Base-by-base conservation (phyloP, 192 early-diverging fungal genomes). In the Mortierella antarctica region DNA sequence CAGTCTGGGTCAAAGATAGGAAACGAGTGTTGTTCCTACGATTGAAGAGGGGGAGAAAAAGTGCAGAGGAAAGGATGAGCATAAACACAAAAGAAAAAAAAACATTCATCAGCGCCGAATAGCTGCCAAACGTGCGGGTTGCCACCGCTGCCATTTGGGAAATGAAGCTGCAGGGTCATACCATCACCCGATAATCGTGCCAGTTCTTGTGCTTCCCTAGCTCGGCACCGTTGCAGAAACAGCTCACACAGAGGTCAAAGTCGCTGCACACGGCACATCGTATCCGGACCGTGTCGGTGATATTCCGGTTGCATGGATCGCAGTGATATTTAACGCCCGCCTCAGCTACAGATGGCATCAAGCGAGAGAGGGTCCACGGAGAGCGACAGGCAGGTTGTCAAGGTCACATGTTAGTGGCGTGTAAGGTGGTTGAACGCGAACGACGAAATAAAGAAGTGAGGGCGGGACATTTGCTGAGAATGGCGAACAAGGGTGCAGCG, bases 171-270 rank as follows among this genome's bases (percentile, higher is more conserved):
- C 13, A 51, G 50, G n/a, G 1, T n/a, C 8, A 21, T 81, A 93
- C 93, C 86, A 97, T 93, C 48, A 99, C 95, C 17, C 95, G 81
- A 82, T 99, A 99, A 53, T 91, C 83, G 69, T 99, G 98, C 85
- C 88, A 87, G 57, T 91, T 91, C 65, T 88, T 90, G 72, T 99
- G 98, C 42, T 88, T 80, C 7, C 91, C 91, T 6, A 91, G 71
- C 86, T 98, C 96, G 49, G 85, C 86, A 18, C 97, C 98, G 46
- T 81, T 83, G 55, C 91, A 91, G 82, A 99, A 99, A 74, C 98
- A 99, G 8, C 91, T 90, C 57, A 98, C 93, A 74, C 98, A 99
- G 13, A 98, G 86, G 83, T 98, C 95, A 81, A 98, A 94, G 83
- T 98, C 95, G 66, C 89, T 76, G 62, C 94, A 95, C 63, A 93